These are phyloP conservation scores for Asterophora parasitica DNA, from an alignment of 768 basidiomycete genomes.

Conservation along the genomic window DNA sequence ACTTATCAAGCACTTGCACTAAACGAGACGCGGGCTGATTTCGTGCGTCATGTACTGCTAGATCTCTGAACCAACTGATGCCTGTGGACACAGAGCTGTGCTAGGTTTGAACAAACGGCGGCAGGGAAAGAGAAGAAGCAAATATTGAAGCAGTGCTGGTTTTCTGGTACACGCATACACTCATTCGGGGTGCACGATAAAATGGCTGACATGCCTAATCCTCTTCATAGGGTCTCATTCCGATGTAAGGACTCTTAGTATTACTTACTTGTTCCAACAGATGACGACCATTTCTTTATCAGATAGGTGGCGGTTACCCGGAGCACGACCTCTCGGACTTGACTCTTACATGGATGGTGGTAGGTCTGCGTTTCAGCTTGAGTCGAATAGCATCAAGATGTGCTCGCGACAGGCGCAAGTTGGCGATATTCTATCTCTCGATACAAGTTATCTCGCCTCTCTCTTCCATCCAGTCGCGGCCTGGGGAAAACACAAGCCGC, in stretches of 20 bases:
- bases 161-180: constrained; percentile 42
- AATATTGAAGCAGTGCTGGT: constrained; percentile 70
- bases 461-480: constrained; percentile 46
- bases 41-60: constrained; percentile 33
- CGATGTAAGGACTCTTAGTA: too few species aligned
- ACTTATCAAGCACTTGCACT: constrained; percentile 71
- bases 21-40: constrained; percentile 63
- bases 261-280: not conserved
- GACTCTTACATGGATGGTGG: constrained; percentile 61
- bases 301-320: constrained; percentile 70
- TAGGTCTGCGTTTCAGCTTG: constrained; percentile 24
- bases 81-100: constrained; percentile 34
- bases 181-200: not conserved
- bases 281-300: not conserved
- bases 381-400: not conserved
- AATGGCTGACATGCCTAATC: not conserved
- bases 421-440: constrained; percentile 49
- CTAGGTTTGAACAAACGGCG: constrained; percentile 58
- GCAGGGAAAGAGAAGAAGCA: constrained; percentile 51
- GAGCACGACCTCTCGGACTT: constrained; percentile 67
- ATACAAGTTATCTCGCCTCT: constrained; percentile 45
- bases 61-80: not conserved
- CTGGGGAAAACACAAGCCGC: constrained; percentile 61
- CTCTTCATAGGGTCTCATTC: constrained; percentile 30
- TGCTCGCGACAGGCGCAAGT: constrained; percentile 45